Evolutionary conservation across 108 stramenopile genomes (phyloP).

Genomic region (Nitzschia palea): DNA sequence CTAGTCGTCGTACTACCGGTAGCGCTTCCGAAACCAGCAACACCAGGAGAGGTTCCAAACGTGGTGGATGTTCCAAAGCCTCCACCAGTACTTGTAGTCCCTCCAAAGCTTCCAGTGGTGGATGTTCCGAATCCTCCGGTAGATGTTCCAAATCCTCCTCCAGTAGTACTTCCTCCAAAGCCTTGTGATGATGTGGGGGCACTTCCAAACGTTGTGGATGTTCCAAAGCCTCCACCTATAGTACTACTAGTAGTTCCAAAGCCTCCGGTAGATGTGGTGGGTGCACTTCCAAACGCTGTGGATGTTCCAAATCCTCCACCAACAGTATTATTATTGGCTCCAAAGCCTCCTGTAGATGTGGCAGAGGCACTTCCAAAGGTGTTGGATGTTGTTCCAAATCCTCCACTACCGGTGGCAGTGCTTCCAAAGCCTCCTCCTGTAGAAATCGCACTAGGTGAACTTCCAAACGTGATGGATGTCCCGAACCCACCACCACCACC

Average conservation of each 20-base stretch:
- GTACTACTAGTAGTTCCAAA: conserved; percentile 7
- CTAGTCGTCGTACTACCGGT: not conserved
- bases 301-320: conserved; percentile 14
- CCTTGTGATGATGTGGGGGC: not conserved
- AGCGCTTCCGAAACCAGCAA: not conserved
- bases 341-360: not conserved
- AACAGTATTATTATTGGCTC: not conserved
- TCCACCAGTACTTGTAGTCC: not conserved
- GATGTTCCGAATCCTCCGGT: not conserved
- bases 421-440: conserved; percentile 17
- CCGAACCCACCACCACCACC: not conserved
- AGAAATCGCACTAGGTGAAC: not conserved
- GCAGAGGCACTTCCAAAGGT: not conserved
- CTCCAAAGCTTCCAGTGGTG: not conserved
- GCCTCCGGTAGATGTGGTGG: not conserved
- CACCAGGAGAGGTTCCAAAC: too few species aligned
- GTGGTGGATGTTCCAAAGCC: not conserved
- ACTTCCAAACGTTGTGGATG: not conserved
- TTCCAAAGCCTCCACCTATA: conserved; percentile 1
- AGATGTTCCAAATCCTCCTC: conserved; percentile 12
- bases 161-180: not conserved
- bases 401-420: not conserved
- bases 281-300: not conserved
- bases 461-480: not conserved
- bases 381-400: not conserved